Evolutionary conservation across 148 eudicot genomes (phyloP).

Genomic region (Vaccinium macrocarpon): DNA sequence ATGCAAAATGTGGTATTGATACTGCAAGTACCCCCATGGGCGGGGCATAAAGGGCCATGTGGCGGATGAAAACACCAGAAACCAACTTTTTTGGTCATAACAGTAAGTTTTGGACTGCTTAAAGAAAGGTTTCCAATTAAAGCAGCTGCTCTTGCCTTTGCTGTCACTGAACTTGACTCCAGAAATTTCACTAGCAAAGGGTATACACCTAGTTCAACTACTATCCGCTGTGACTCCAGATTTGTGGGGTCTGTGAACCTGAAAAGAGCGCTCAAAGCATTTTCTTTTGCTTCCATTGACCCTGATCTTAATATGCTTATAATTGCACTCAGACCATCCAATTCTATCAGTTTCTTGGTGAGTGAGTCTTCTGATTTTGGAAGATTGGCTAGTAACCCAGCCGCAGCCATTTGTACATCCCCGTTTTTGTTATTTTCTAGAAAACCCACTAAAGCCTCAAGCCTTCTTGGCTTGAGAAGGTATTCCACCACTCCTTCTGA

Average conservation of each 20-base stretch:
- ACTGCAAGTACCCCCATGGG: conserved; percentile 37
- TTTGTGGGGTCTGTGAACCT: conserved; percentile 40
- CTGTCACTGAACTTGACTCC: conserved; percentile 26
- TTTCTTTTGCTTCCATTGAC: conserved; percentile 36
- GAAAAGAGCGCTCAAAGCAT: conserved; percentile 40
- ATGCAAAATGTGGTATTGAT: conserved; percentile 32
- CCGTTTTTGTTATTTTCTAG: conserved; percentile 30
- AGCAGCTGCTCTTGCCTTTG: conserved; percentile 43
- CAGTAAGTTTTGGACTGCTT: conserved; percentile 28
- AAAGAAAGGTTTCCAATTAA: conserved; percentile 38
- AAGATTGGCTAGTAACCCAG: conserved; percentile 43
- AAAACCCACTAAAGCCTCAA: conserved; percentile 38
- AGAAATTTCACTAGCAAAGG: conserved; percentile 29
- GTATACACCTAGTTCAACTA: conserved; percentile 28
- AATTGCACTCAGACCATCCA: conserved; percentile 35
- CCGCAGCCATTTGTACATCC: conserved; percentile 41
- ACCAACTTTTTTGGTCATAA: conserved; percentile 2
- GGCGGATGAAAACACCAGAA: conserved; percentile 18
- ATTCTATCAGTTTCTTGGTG: conserved; percentile 27
- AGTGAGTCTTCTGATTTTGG: conserved; percentile 26
- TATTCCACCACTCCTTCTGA: conserved; percentile 38
- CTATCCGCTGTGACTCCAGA: conserved; percentile 26
- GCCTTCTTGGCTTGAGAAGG: conserved; percentile 39
- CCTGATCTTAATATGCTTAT: conserved; percentile 29
- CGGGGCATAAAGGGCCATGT: conserved; percentile 19